phyloP scores from a whole-genome alignment of 2,329 filamentous ascomycete species.

The Neurospora sp. region DNA sequence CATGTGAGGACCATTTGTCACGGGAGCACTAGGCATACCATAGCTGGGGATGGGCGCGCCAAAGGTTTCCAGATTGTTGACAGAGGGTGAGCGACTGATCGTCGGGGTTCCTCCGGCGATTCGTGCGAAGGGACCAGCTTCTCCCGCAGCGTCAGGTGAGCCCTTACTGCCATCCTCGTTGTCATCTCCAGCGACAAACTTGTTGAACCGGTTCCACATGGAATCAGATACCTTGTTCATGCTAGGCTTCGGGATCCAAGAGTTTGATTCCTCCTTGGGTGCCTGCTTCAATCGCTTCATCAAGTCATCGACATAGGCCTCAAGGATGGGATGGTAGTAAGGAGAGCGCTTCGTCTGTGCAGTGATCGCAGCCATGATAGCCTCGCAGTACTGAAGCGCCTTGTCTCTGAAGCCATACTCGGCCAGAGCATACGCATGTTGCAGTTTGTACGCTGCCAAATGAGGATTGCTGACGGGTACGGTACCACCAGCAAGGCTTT shows the following conservation, averaged over 20 bases:
- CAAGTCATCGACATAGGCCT: conserved; percentile 73
- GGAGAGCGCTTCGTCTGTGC: conserved; percentile 74
- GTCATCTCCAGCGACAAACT: conserved; percentile 90
- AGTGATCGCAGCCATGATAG: conserved; percentile 65
- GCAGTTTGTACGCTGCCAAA: conserved; percentile 81
- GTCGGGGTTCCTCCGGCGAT: conserved; percentile 68
- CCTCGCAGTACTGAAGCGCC: conserved; percentile 85
- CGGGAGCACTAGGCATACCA: conserved; percentile 20
- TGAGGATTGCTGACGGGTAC: conserved; percentile 60
- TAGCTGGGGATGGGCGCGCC: conserved; percentile 36
- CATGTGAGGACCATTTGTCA: conserved; percentile 24
- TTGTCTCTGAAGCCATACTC: conserved; percentile 76
- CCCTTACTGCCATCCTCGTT: conserved; percentile 53
- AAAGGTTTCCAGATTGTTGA: conserved; percentile 64
- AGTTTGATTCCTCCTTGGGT: conserved; percentile 69
- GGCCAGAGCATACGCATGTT: conserved; percentile 74
- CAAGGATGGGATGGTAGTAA: conserved; percentile 72
- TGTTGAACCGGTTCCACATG: conserved; percentile 89
- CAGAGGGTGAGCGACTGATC: conserved; percentile 64
- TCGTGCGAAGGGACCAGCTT: conserved; percentile 72
- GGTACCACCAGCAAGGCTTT: conserved; percentile 57
- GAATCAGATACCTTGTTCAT: conserved; percentile 93
- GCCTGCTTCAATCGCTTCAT: conserved; percentile 74
- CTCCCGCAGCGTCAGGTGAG: conserved; percentile 46
- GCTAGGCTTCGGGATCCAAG: conserved; percentile 90